Conservation (phyloP, 805 yeast species). For the Tetrapisispora fleetii region DNA sequence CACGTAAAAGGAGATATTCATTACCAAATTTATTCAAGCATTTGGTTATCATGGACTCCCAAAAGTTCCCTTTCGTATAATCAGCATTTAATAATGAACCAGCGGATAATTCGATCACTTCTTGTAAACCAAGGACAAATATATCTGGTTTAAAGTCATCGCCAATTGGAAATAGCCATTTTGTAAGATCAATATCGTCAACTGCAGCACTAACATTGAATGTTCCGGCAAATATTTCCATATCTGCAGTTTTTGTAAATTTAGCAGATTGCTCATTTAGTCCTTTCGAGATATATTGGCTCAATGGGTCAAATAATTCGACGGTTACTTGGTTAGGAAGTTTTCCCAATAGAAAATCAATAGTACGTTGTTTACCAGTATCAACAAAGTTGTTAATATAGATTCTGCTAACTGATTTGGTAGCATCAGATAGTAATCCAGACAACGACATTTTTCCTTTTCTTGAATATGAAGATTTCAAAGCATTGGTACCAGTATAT, state of each 20-base stretch:
- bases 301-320: conserved; percentile 71
- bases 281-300: conserved; percentile 63
- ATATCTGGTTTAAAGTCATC: conserved; percentile 56
- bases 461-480: conserved; percentile 87
- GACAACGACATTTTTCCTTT: conserved; percentile 94
- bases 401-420: conserved; percentile 88
- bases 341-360: conserved; percentile 77
- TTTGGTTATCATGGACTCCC: conserved; percentile 63
- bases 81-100: conserved; percentile 83
- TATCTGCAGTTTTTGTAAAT: conserved; percentile 50
- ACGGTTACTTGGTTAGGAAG: conserved; percentile 63
- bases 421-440: conserved; percentile 91
- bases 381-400: conserved; percentile 94
- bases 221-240: conserved; percentile 70
- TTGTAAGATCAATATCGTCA: conserved; percentile 44
- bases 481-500: conserved; percentile 95
- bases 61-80: conserved; percentile 56
- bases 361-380: conserved; percentile 74
- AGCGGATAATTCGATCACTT: conserved; percentile 85
- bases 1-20: conserved; percentile 51
- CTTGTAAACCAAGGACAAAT: conserved; percentile 84
- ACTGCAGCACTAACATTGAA: conserved; percentile 69
- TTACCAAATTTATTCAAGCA: conserved; percentile 50
- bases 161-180: conserved; percentile 77
- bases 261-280: conserved; percentile 34